Base-by-base conservation (phyloP, 2,329 filamentous ascomycete genomes). In the Paramyrothecium sp. region DNA sequence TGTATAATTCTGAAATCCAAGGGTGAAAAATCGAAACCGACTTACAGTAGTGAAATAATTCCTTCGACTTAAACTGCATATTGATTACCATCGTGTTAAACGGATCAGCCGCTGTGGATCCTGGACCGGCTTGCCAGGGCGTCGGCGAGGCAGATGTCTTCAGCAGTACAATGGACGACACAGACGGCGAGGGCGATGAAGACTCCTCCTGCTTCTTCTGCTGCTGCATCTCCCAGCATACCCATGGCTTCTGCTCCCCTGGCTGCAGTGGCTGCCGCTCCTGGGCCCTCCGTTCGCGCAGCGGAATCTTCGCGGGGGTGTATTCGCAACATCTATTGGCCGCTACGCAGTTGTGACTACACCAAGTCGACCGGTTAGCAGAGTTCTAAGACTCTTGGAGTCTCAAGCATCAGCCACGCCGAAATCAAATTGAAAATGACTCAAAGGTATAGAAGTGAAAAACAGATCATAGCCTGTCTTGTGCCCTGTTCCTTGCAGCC, bases 161-260 rank as follows among this genome's bases (percentile, higher is more conserved):
- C 26, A 30, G 10, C 5, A 30, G 26, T 4, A 30, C 26, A 30
- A 30, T 30, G 10, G 26, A 30, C 26, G 26, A 30, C 5, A 10
- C 10, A 30, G 26, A 30, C 26, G 26, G 26, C 10, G 26, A 10
- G 5, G 26, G 26, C 10, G 26, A 30, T 30, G 26, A 30, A 30
- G 26, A 10, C 26, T 30, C 5, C 26, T 30, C 26, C 26, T 5
- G 26, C 10, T 30, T 4, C 26, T 5, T 30, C 4, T 30, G 5
- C 10, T 30, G 26, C 12, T 38, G 22, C 12, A 64, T 11, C n/a
- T 44, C 38, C 38, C 38, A 44, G n/a, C 38, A 44, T 1, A 53
- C 12, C 65, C 65, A 67, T 3, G 65, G 64, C 3, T 61, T 59
- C 30, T 66, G 65, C 41, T 67, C 56, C 3, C 65, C 65, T 0